These are phyloP conservation scores for Penicillium sp. DNA, from an alignment of 2,329 filamentous ascomycete genomes.

Conservation along the genomic window DNA sequence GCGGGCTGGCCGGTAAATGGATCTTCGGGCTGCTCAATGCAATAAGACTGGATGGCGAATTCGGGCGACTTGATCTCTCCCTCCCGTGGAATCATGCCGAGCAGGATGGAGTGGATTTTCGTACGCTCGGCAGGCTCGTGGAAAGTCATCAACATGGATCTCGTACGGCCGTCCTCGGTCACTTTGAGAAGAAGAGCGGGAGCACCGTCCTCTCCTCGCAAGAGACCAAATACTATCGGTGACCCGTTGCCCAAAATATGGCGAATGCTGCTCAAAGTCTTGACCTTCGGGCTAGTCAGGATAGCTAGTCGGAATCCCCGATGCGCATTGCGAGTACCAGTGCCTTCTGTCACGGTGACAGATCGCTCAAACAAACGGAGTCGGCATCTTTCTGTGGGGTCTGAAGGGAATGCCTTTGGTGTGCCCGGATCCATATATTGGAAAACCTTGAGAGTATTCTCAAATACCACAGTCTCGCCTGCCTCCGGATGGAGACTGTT, in stretches of 20 bases:
- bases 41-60: conserved; percentile 64
- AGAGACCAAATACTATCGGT: conserved; percentile 75
- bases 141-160: conserved; percentile 76
- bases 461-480: conserved; percentile 70
- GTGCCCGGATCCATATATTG: conserved; percentile 76
- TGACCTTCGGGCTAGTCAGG: conserved; percentile 73
- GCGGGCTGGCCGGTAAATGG: conserved; percentile 27
- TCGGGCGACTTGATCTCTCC: conserved; percentile 72
- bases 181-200: conserved; percentile 71
- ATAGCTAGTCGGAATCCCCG: conserved; percentile 76
- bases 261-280: conserved; percentile 73
- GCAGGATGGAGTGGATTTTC: conserved; percentile 69
- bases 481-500: conserved; percentile 65
- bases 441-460: conserved; percentile 68
- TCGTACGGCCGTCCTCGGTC: conserved; percentile 63
- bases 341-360: conserved; percentile 67
- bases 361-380: conserved; percentile 73
- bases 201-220: conserved; percentile 68
- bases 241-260: conserved; percentile 65
- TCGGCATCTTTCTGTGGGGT: conserved; percentile 69
- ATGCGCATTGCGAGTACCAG: conserved; percentile 70
- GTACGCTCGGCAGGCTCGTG: conserved; percentile 69
- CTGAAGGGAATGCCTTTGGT: conserved; percentile 73
- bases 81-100: conserved; percentile 66
- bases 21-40: conserved; percentile 55